phyloP scores from a whole-genome alignment of 306 rosid genomes.

The Comarum palustre region DNA sequence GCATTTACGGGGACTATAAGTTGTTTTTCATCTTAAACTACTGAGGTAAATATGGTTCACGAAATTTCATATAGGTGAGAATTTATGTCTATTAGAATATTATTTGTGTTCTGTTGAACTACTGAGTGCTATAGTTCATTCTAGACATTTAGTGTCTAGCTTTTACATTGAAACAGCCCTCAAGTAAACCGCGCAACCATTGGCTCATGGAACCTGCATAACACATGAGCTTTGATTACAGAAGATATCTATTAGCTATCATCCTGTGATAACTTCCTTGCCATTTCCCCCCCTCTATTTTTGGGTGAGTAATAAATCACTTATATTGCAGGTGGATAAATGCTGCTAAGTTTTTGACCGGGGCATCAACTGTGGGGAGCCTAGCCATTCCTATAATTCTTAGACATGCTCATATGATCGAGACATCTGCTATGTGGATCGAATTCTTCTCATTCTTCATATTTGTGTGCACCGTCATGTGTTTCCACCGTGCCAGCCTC shows the following conservation, averaged over 20 bases:
- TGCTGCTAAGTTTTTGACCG: constrained; percentile 93
- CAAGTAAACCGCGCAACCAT: neutral
- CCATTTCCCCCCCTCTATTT: neutral
- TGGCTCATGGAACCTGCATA: no score
- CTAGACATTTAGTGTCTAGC: neutral
- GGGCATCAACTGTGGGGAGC: constrained; percentile 87
- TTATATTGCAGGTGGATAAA: constrained; percentile 73
- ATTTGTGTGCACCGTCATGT: constrained; percentile 79
- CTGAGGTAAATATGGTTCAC: neutral
- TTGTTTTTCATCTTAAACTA: neutral
- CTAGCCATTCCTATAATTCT: constrained; percentile 92
- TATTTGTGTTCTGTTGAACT: neutral
- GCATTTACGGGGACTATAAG: neutral
- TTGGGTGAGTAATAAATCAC: neutral
- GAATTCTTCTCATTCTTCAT: constrained; percentile 90
- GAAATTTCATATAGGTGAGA: neutral
- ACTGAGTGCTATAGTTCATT: neutral
- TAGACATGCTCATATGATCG: constrained; percentile 85
- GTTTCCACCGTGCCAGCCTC: constrained; percentile 90
- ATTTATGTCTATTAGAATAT: neutral
- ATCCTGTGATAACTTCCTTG: neutral
- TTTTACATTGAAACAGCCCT: neutral
- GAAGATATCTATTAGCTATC: neutral
- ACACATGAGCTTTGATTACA: neutral
- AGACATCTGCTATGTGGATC: constrained; percentile 91